phyloP scores from a whole-genome alignment of 2,329 filamentous ascomycete genomes.

The Byssochlamys sp. region DNA sequence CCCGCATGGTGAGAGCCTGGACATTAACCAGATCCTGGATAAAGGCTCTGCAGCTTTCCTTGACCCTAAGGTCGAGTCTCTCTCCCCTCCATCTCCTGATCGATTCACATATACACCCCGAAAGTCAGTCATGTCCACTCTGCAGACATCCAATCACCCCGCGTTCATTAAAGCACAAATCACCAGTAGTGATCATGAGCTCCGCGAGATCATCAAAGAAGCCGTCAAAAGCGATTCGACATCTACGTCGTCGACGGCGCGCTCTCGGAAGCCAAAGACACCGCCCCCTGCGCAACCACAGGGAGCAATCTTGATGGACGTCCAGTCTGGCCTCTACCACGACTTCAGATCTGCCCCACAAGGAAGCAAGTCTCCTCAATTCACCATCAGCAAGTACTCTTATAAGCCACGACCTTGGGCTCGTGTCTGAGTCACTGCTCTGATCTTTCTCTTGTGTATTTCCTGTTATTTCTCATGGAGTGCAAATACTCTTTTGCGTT shows the following conservation, averaged over 20 bases:
- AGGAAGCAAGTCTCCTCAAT: slow-evolving; percentile 22
- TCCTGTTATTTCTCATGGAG: neutral
- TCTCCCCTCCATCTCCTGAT: slow-evolving; percentile 50
- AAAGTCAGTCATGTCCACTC: slow-evolving; percentile 66
- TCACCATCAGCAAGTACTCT: slow-evolving; percentile 22
- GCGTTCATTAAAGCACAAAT: slow-evolving; percentile 79
- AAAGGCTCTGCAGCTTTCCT: slow-evolving; percentile 62
- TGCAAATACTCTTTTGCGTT: slow-evolving; percentile 5
- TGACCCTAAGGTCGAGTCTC: slow-evolving; percentile 54
- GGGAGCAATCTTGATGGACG: slow-evolving; percentile 36
- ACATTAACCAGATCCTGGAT: slow-evolving; percentile 66
- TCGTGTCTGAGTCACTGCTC: slow-evolving; percentile 13
- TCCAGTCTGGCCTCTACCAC: slow-evolving; percentile 27
- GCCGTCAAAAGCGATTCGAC: slow-evolving; percentile 32
- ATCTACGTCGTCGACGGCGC: slow-evolving; percentile 11
- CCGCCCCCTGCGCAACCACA: slow-evolving; percentile 30
- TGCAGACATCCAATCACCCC: slow-evolving; percentile 48
- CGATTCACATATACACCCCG: slow-evolving; percentile 60
- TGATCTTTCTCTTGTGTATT: slow-evolving; percentile 2
- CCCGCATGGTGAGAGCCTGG: slow-evolving; percentile 72
- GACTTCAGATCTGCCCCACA: slow-evolving; percentile 18
- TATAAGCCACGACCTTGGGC: slow-evolving; percentile 25
- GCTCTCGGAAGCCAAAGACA: slow-evolving; percentile 8
- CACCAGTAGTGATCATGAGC: slow-evolving; percentile 60
- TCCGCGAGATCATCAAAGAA: slow-evolving; percentile 61